Base-by-base conservation (phyloP, 208 protist genomes). In the Acanthamoeba castellanii region DNA sequence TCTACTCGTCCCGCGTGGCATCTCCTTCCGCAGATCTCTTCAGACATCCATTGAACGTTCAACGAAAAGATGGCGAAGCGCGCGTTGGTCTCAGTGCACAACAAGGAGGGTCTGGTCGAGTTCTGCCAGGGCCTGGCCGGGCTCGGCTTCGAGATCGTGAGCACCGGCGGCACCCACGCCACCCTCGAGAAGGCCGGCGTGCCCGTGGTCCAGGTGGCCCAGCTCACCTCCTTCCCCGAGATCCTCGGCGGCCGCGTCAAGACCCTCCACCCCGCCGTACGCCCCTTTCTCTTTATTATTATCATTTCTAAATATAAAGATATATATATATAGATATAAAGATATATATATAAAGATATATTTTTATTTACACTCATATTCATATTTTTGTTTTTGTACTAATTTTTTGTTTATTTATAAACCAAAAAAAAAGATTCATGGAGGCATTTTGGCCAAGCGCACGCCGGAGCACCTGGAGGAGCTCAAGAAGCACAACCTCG, bases 161-260 rank as follows among this genome's bases (percentile, higher is more conserved):
- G 95, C 32, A 97, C 96, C 27, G 97, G 97, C 20, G 97, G 97
- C 50, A 98, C 97, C 57, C 61, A 93, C 22, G 95, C 94, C 37
- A 94, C 93, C 74, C 89, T 97, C 25, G 59, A 88, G 34, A 47
- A 85, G 45, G 94, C 95, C 11, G 76, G 20, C 32, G 96, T 96
- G 92, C 30, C 97, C 32, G 96, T 97, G 5, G 32, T 45, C 37
- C 59, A 94, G 57, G 96, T 97, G 13, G 57, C 42, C 25, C 72
- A 96, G 84, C 34, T 96, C 32, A 97, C 96, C 55, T 47, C 76
- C 70, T 96, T 89, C 66, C 97, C 97, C 34, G 97, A 97, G 87
- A 97, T 97, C 76, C 76, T 97, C 7, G 97, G 96, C 78, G 97
- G 97, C 32, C 95, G 97, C 68, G 97, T 98, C 22, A 98, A 98